Base-by-base conservation (phyloP, 345 rosid genomes). In the Cardamine chenopodiifolia region DNA sequence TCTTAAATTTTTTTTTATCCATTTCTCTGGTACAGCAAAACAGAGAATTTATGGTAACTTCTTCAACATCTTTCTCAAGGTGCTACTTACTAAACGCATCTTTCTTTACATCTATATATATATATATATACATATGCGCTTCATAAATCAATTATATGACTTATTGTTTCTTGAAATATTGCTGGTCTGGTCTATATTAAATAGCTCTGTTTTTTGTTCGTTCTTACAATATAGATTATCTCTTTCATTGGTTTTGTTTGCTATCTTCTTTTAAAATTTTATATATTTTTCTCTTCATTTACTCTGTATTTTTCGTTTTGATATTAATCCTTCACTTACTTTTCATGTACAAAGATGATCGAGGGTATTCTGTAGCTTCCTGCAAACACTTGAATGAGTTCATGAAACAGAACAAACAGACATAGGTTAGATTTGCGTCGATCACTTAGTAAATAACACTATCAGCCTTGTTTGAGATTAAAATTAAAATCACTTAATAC, bases 51-150 rank as follows among this genome's bases (percentile, higher is more conserved):
- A 32, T 40, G 28, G 28, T 20, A 32, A n/a, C 40, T 59, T 50
- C 52, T 48, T 59, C 68, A 39, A 69, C 50, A 63, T 70, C 20
- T 63, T 71, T 29, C 54, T 20, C 15, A 64, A 70, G 76, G 68
- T 71, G 26, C 13, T 47, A 57, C 67, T 71, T 48, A 9, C 18
- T 48, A 62, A 8, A 31, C 14, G 26, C 17, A 76, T 37, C 20
- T 14, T 40, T 76, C 47, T 69, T 52, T 23, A 23, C 25, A 23
- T 23, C 1, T 1, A 23, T 23, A 23, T 23, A 23, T 23, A 23
- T 29, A 31, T 48, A 42, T 48, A 15, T 7, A 13, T 75, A 10
- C 19, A 11, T 66, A 1, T 56, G 14, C 48, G 42, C 20, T 66
- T 66, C 25, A 55, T 17, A 8, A 42, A 28, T 54, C 39, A 44